Conservation (phyloP, 306 rosid species). For the Spatholobus suberectus region DNA sequence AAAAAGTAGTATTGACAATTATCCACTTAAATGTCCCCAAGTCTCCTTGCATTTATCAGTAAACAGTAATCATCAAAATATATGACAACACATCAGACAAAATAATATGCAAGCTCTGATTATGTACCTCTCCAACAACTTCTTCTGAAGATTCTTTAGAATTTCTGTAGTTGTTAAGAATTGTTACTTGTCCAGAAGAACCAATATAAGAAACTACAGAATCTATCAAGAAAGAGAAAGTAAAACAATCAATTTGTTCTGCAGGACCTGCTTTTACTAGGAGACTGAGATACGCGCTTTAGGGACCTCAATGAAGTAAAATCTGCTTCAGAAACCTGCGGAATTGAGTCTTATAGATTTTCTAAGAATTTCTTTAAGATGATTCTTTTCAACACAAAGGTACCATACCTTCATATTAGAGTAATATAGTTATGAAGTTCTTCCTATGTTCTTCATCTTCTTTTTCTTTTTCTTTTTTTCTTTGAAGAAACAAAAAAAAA, state of each 20-base stretch:
- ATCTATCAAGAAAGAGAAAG: neutral
- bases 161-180: constrained; percentile 60
- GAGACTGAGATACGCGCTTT: constrained; percentile 65
- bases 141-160: constrained; percentile 55
- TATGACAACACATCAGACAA: constrained; percentile 29
- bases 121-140: constrained; percentile 63
- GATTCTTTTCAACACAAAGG: constrained; percentile 29
- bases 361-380: constrained; percentile 27
- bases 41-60: constrained; percentile 27
- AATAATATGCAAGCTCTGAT: constrained; percentile 5
- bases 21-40: constrained; percentile 23
- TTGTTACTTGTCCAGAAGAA: constrained; percentile 37
- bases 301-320: constrained; percentile 59
- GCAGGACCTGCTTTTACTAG: constrained; percentile 63
- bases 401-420: constrained; percentile 33
- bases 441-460: neutral
- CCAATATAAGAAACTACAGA: constrained; percentile 7
- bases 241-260: constrained; percentile 32
- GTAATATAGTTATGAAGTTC: constrained; percentile 17
- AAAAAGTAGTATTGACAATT: constrained; percentile 10
- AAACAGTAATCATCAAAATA: constrained; percentile 24
- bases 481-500: constrained; percentile 21
- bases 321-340: constrained; percentile 71
- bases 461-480: neutral
- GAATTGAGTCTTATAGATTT: constrained; percentile 37